Conservation (phyloP, 2,329 filamentous ascomycete species). For the Epichloe uncinata region DNA sequence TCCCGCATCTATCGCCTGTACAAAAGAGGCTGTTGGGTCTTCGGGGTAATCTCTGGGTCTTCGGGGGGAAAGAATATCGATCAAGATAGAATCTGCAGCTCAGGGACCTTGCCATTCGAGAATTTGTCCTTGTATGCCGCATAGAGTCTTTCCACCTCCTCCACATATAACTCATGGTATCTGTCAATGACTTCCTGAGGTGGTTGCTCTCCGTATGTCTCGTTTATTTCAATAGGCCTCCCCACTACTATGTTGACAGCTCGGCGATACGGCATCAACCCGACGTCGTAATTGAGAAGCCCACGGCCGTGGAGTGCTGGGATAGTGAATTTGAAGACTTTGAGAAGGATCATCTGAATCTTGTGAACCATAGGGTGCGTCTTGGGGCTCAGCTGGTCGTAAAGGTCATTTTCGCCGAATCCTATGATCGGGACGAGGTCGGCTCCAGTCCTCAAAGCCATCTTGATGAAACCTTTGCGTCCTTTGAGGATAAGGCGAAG, state of each 20-base stretch:
- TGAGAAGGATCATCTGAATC: conserved; percentile 73
- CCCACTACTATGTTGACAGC: conserved; percentile 86
- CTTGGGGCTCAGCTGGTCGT: conserved; percentile 72
- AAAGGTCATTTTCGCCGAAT: conserved; percentile 93
- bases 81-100: conserved; percentile 53
- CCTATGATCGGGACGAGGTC: conserved; percentile 84
- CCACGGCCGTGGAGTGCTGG: conserved; percentile 82
- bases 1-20: too few species aligned
- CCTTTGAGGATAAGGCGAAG: conserved; percentile 68
- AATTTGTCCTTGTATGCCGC: conserved; percentile 68
- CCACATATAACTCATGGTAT: conserved; percentile 66
- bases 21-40: too few species aligned
- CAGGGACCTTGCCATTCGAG: conserved; percentile 45
- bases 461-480: conserved; percentile 86
- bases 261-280: conserved; percentile 83
- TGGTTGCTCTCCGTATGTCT: conserved; percentile 43
- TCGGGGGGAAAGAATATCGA: too few species aligned
- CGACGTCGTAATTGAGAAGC: conserved; percentile 96
- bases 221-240: conserved; percentile 58
- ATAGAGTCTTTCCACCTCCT: conserved; percentile 62
- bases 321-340: conserved; percentile 80
- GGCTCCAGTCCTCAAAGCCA: conserved; percentile 83
- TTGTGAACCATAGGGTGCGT: conserved; percentile 68
- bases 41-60: too few species aligned
- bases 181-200: conserved; percentile 64